Evolutionary conservation across 2,329 filamentous ascomycete genomes (phyloP).

Genomic region (Penicillium palitans): DNA sequence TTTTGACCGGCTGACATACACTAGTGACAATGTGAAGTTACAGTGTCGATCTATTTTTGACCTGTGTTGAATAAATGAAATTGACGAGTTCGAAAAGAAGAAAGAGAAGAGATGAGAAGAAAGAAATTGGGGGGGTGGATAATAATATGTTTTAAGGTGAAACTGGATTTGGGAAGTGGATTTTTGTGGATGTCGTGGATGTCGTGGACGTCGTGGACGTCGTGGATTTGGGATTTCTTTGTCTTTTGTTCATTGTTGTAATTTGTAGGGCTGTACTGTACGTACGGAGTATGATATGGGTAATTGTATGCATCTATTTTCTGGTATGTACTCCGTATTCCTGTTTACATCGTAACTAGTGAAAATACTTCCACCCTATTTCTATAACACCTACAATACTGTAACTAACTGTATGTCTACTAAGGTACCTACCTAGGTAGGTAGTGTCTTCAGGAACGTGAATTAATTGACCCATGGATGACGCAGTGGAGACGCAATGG

Average conservation of each 20-base stretch:
- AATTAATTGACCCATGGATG: slow-evolving; percentile 7
- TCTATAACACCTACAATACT: background rate
- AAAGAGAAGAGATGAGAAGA: background rate
- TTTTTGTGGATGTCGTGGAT: background rate
- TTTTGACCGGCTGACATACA: slow-evolving; percentile 1
- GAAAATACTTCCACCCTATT: background rate
- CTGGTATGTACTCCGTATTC: background rate
- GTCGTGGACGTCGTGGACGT: background rate
- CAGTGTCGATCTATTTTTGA: slow-evolving; percentile 2
- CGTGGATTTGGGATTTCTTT: slow-evolving; percentile 1
- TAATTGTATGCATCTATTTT: background rate
- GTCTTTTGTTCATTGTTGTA: background rate
- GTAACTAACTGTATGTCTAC: background rate
- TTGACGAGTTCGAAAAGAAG: background rate
- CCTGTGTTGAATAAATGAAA: no score
- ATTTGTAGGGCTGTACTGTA: background rate
- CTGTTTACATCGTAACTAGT: background rate
- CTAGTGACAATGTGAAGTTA: slow-evolving; percentile 1
- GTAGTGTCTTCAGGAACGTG: slow-evolving; percentile 1
- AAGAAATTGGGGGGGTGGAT: background rate
- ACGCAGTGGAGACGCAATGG: slow-evolving; percentile 27
- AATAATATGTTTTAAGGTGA: background rate
- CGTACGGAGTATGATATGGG: no score
- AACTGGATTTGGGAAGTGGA: slow-evolving; percentile 1
- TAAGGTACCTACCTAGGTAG: no score